Percentiles rank a stretch among this genome's conserved stretches.
These are phyloP conservation scores for Floccularia luteovirens DNA, from an alignment of 768 basidiomycete species.

Conservation along the genomic window DNA sequence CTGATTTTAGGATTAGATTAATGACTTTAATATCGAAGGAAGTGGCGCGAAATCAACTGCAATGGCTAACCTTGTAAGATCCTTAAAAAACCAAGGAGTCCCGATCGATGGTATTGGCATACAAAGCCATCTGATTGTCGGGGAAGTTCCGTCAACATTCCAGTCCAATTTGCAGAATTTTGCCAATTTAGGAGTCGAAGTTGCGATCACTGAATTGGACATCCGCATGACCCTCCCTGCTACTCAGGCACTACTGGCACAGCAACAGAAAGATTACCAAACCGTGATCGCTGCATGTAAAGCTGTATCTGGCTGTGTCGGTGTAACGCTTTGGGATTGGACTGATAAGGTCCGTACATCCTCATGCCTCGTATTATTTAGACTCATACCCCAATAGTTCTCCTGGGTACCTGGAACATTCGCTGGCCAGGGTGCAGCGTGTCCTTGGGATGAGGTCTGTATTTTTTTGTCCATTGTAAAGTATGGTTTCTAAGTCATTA, in stretches of 20 bases:
- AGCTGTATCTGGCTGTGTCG: conserved; percentile 28
- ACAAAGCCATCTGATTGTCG: conserved; percentile 54
- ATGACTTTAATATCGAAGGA: conserved; percentile 34
- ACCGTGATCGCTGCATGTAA: conserved; percentile 45
- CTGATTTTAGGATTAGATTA: conserved; percentile 16
- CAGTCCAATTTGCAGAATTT: conserved; percentile 42
- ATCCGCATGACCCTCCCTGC: conserved; percentile 51
- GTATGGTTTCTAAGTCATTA: conserved; percentile 19
- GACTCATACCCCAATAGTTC: conserved; percentile 14
- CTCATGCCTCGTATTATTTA: background rate
- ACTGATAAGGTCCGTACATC: conserved; percentile 25
- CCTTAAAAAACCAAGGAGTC: conserved; percentile 34
- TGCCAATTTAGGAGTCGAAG: conserved; percentile 54
- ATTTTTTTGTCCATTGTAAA: conserved; percentile 7
- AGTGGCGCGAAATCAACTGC: conserved; percentile 47
- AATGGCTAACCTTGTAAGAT: conserved; percentile 43
- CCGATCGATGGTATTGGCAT: conserved; percentile 60
- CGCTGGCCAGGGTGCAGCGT: conserved; percentile 27
- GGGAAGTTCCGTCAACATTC: conserved; percentile 40
- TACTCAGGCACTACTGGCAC: conserved; percentile 35
- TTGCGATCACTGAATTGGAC: conserved; percentile 65
- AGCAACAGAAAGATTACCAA: conserved; percentile 50
- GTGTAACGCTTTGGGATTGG: conserved; percentile 36
- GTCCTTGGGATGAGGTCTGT: conserved; percentile 27
- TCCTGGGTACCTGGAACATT: conserved; percentile 32